Evolutionary conservation across 805 yeast genomes (phyloP), one percentile per base, ranked within the genome.

Genomic region (Priceomyces castillae): DNA sequence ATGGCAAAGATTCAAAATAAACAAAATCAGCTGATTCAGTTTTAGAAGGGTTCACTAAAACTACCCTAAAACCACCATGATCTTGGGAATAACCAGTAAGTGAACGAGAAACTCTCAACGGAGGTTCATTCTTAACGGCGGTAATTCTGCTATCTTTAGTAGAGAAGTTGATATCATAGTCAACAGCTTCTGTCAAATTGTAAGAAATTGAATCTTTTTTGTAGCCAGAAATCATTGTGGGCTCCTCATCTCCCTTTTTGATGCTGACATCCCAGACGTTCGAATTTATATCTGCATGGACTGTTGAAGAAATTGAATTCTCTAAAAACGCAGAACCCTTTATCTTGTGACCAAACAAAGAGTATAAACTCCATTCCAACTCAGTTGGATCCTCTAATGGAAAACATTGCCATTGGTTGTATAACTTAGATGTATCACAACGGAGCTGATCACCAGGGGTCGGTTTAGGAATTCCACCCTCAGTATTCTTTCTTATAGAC

Each of bases 81-180:
- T 89, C 97, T 59, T 86, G 95, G 1, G 96, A 90, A 57, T 84
- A 84, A 0, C 98, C 97, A 0, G 96, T 88, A 41, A 92, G 74
- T 0, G 97, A 86, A 47, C 99, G 77, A 16, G 94, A 84, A 0
- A 85, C 95, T 43, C 59, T 61, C 2, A 94, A 67, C 1, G 94
- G 94, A 0, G 89, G 88, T 0, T 87, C 86, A 1, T 57, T 62
- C 0, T 70, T 48, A 0, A 71, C 67, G 1, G 62, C 54, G 2
- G 78, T 73, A 1, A 59, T 47, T 0, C 71, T 52, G 7, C 86
- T 74, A 47, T 83, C 67, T 0, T 57, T 49, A 0, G 90, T 65
- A 3, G 49, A 49, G 49, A 81, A 68, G 4, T 46, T 49, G 37
- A 80, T 41, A 47, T 80, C 68, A 48, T 59, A 64, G 2, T 46